phyloP scores from a whole-genome alignment of 257 asterid genomes.

The Fraxinus anomala region DNA sequence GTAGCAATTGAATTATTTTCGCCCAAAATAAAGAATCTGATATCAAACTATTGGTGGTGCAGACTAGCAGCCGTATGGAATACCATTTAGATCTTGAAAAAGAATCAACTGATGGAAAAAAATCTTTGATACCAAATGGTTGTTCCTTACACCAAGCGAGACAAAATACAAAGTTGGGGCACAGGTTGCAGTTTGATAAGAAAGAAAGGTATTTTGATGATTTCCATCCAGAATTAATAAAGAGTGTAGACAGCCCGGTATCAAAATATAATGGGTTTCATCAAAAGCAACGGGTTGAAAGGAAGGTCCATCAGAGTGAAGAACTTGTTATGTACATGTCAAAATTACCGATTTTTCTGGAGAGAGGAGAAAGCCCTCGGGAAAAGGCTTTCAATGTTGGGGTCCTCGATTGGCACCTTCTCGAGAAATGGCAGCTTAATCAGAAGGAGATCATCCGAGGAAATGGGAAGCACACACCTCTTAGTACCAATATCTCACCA shows the following conservation, averaged over 20 bases:
- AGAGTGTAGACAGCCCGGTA: slow-evolving; percentile 17
- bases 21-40: background rate
- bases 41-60: slow-evolving; percentile 9
- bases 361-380: slow-evolving; percentile 49
- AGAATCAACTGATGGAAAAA: slow-evolving; percentile 25
- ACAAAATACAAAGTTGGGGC: slow-evolving; percentile 48
- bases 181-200: slow-evolving; percentile 48
- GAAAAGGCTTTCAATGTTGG: slow-evolving; percentile 72
- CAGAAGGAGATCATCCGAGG: slow-evolving; percentile 26
- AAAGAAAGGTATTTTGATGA: slow-evolving; percentile 32
- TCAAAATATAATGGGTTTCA: slow-evolving; percentile 34
- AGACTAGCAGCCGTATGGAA: slow-evolving; percentile 40
- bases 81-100: slow-evolving; percentile 28
- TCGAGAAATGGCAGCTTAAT: slow-evolving; percentile 68
- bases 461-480: slow-evolving; percentile 38
- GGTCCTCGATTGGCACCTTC: slow-evolving; percentile 73
- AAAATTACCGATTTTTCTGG: slow-evolving; percentile 64
- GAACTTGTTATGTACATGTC: slow-evolving; percentile 84
- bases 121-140: slow-evolving; percentile 17
- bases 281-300: slow-evolving; percentile 38
- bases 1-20: background rate
- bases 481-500: slow-evolving; percentile 44
- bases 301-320: slow-evolving; percentile 37
- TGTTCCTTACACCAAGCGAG: slow-evolving; percentile 26
- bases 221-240: slow-evolving; percentile 37